A percentile compares a stretch with the other conserved stretches of the same genome.
Conservation (phyloP, 495 filamentous ascomycete species). For the Trichoderma reesei region DNA sequence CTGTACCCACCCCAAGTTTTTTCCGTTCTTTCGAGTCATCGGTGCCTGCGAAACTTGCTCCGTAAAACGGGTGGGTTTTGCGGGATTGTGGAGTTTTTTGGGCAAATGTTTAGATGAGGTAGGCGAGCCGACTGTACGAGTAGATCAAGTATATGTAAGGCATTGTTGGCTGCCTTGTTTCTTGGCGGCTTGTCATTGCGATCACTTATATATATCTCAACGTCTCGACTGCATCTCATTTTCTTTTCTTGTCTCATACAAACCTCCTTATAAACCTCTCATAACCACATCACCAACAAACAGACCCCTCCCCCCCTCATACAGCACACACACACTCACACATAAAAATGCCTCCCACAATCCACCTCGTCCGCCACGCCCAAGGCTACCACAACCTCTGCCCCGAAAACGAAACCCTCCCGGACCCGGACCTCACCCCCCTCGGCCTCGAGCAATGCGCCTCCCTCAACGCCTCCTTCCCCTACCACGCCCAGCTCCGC, state of each 20-base stretch:
- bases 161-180: no score
- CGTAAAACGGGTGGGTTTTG: neutral
- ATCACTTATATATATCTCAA: no score
- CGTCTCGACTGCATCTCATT: no score
- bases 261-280: no score
- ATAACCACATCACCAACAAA: no score
- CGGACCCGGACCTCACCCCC: conserved; percentile 68
- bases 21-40: neutral
- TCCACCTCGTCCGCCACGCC: conserved; percentile 47
- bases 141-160: neutral
- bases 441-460: conserved; percentile 69
- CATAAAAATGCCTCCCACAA: conserved; percentile 29
- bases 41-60: neutral
- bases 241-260: no score
- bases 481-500: conserved; percentile 51
- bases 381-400: conserved; percentile 75
- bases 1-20: no score
- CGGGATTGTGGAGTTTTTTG: neutral
- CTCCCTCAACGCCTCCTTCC: conserved; percentile 51
- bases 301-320: no score
- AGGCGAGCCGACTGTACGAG: neutral
- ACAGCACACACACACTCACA: no score
- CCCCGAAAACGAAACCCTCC: conserved; percentile 58
- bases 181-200: no score
- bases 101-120: neutral